Percentiles rank a stretch among this genome's conserved stretches.
Evolutionary conservation across 331 rosid genomes (phyloP).

Genomic region (Phaseolus coccineus): DNA sequence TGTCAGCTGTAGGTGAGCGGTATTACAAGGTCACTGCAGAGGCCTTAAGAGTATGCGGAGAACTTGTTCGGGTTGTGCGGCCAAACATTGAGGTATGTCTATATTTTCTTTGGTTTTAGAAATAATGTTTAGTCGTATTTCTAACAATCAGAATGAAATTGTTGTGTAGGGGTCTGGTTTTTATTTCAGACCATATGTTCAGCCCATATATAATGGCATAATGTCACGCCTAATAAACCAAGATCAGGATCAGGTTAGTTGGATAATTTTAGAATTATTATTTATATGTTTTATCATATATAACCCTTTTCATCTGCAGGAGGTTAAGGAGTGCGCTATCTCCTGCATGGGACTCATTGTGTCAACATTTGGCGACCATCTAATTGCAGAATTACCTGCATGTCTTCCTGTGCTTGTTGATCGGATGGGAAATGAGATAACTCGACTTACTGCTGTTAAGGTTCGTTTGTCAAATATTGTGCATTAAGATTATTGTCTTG

Average conservation of each 20-base stretch:
- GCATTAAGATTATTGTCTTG: constrained; percentile 20
- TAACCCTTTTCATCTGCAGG: constrained; percentile 63
- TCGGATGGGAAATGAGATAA: constrained; percentile 99
- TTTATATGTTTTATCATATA: constrained; percentile 28
- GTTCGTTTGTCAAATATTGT: constrained; percentile 53
- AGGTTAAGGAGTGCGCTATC: constrained; percentile 99
- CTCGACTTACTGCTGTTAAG: constrained; percentile 99
- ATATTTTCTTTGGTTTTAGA: constrained; percentile 34
- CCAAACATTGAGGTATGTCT: constrained; percentile 80
- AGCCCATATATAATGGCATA: constrained; percentile 84
- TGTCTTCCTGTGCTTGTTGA: constrained; percentile 99
- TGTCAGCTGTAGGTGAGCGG: constrained; percentile 97
- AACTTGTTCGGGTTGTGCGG: constrained; percentile 92
- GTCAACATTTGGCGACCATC: constrained; percentile 95
- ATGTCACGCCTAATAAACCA: constrained; percentile 99
- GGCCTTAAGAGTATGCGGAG: constrained; percentile 98
- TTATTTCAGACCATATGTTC: constrained; percentile 90
- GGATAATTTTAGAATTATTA: constrained; percentile 20
- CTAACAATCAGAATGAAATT: constrained; percentile 43
- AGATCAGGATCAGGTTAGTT: constrained; percentile 99
- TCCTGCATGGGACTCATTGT: constrained; percentile 98
- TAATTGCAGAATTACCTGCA: constrained; percentile 72
- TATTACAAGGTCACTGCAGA: constrained; percentile 99
- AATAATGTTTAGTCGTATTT: constrained; percentile 26
- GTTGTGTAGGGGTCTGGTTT: constrained; percentile 68